These are phyloP conservation scores for Heteromeles arbutifolia DNA, from an alignment of 306 rosid species.

Conservation along the genomic window DNA sequence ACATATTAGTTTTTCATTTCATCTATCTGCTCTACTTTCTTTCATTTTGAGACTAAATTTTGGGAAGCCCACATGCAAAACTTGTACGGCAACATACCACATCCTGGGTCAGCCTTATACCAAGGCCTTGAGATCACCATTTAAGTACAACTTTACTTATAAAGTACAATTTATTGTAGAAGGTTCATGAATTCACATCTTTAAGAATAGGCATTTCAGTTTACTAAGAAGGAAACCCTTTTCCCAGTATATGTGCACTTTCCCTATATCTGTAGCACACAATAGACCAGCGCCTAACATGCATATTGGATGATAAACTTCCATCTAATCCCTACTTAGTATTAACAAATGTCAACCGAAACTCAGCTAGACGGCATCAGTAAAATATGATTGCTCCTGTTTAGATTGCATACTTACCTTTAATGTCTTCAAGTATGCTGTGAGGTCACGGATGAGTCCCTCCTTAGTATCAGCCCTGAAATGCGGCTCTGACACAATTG, in stretches of 20 bases:
- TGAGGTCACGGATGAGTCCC: slow-evolving; percentile 26
- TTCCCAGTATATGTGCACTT: not conserved
- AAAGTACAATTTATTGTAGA: not conserved
- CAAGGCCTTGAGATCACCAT: not conserved
- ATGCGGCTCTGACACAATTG: slow-evolving; percentile 29
- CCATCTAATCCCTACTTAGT: not conserved
- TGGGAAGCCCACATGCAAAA: not conserved
- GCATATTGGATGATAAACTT: not conserved
- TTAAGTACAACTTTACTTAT: not conserved
- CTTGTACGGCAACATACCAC: not conserved
- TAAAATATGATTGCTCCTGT: not conserved
- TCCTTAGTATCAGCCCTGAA: slow-evolving; percentile 23
- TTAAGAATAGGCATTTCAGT: not conserved
- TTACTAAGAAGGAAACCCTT: not conserved
- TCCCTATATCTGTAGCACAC: not conserved
- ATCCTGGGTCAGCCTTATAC: not conserved
- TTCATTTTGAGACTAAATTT: not conserved
- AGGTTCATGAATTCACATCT: not conserved
- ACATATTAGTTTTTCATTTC: not conserved
- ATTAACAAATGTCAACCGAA: not conserved
- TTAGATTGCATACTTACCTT: not conserved
- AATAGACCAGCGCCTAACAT: not conserved
- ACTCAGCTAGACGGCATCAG: not conserved
- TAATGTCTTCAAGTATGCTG: slow-evolving; percentile 22
- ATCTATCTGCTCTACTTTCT: not conserved